These are phyloP conservation scores for Suhomyces faveliae DNA, from an alignment of 805 yeast genomes.

Conservation along the genomic window DNA sequence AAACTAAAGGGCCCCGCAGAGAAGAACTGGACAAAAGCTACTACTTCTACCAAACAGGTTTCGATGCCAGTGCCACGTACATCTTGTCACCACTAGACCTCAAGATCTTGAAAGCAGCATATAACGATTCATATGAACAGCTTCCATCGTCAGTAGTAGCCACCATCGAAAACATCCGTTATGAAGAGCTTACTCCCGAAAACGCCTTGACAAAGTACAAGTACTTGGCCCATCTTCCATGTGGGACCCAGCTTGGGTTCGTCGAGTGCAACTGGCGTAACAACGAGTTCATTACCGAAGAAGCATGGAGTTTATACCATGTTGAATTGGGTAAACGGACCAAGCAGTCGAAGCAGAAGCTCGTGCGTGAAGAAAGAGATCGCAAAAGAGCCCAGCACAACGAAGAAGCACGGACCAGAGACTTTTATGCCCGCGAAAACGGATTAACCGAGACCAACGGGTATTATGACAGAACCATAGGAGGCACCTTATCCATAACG, in stretches of 20 bases:
- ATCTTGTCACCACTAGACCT: slow-evolving; percentile 79
- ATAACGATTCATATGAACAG: slow-evolving; percentile 52
- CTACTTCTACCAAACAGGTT: slow-evolving; percentile 77
- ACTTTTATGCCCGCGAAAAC: slow-evolving; percentile 62
- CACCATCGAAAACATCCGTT: slow-evolving; percentile 66
- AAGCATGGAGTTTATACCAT: slow-evolving; percentile 45
- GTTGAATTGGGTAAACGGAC: slow-evolving; percentile 59
- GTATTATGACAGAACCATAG: slow-evolving; percentile 15
- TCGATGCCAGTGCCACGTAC: slow-evolving; percentile 59
- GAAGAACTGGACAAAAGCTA: slow-evolving; percentile 38
- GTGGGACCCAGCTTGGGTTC: slow-evolving; percentile 80
- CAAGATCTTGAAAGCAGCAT: slow-evolving; percentile 63
- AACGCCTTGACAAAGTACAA: slow-evolving; percentile 61
- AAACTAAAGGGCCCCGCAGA: slow-evolving; percentile 18
- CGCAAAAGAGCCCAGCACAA: slow-evolving; percentile 54
- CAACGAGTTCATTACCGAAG: slow-evolving; percentile 30
- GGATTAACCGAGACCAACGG: slow-evolving; percentile 24
- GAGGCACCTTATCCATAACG: slow-evolving; percentile 37
- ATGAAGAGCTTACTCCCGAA: slow-evolving; percentile 62
- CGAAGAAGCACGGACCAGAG: slow-evolving; percentile 55
- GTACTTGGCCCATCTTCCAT: slow-evolving; percentile 77
- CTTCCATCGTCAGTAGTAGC: slow-evolving; percentile 68
- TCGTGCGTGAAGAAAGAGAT: slow-evolving; percentile 60
- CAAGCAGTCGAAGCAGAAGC: slow-evolving; percentile 46
- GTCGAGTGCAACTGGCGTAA: slow-evolving; percentile 80